phyloP scores from a whole-genome alignment of 768 basidiomycete genomes.

The Boletus subcaerulescens region DNA sequence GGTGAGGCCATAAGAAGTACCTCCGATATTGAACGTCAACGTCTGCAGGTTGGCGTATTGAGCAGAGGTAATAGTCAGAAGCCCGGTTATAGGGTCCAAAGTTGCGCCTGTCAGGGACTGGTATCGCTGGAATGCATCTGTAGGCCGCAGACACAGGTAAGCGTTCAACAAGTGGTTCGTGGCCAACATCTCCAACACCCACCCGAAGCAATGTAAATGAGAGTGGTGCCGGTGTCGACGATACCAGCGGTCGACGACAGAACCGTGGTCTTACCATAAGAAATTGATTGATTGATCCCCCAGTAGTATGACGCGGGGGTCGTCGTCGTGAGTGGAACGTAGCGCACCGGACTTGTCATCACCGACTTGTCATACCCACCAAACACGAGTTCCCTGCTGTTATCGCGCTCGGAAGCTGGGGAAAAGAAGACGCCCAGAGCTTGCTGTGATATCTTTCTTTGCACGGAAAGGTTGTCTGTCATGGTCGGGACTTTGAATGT shows the following conservation, averaged over 20 bases:
- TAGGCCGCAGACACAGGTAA: too few species aligned
- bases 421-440: slow-evolving; percentile 34
- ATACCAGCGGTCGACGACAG: slow-evolving; percentile 28
- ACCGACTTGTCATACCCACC: slow-evolving; percentile 22
- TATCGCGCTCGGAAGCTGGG: slow-evolving; percentile 20
- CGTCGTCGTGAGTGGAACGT: slow-evolving; percentile 25
- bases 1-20: background rate
- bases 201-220: slow-evolving; percentile 23
- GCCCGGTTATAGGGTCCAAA: background rate
- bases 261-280: slow-evolving; percentile 24
- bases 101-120: background rate
- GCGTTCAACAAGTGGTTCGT: too few species aligned
- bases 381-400: slow-evolving; percentile 26
- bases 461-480: slow-evolving; percentile 33
- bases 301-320: slow-evolving; percentile 26
- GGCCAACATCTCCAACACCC: background rate
- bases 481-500: slow-evolving; percentile 30
- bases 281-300: slow-evolving; percentile 35
- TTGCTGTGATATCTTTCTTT: slow-evolving; percentile 26
- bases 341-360: slow-evolving; percentile 21
- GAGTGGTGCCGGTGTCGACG: slow-evolving; percentile 33
- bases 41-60: background rate
- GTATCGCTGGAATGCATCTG: background rate
- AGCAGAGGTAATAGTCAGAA: background rate
- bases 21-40: background rate